These are phyloP conservation scores for Lecanicillium sp. DNA, from an alignment of 2,329 filamentous ascomycete genomes.

Conservation along the genomic window DNA sequence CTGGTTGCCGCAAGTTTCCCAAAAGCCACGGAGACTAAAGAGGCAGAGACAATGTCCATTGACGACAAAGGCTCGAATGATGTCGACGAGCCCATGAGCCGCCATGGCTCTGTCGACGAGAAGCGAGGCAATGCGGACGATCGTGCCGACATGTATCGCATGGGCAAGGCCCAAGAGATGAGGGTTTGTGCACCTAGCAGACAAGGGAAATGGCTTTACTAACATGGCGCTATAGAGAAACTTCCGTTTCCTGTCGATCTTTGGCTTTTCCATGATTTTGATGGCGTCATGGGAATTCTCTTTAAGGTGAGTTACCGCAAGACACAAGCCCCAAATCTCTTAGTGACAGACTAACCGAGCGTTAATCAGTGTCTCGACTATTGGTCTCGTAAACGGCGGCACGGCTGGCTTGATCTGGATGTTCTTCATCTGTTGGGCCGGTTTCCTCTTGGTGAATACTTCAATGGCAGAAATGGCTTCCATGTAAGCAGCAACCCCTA, in stretches of 20 bases:
- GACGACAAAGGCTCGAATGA: constrained; percentile 2
- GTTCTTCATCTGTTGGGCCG: constrained; percentile 30
- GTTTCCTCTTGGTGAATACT: constrained; percentile 28
- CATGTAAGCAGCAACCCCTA: constrained; percentile 24
- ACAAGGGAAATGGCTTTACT: neutral
- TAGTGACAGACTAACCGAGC: too few relatives aligned
- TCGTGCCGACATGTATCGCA: constrained; percentile 35
- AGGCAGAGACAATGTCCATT: neutral
- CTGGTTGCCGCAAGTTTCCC: too few relatives aligned
- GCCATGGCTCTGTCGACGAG: constrained; percentile 14
- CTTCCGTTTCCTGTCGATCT: constrained; percentile 37
- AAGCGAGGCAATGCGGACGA: constrained; percentile 24
- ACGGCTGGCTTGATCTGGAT: constrained; percentile 38
- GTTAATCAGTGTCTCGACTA: constrained; percentile 12
- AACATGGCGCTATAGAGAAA: constrained; percentile 22
- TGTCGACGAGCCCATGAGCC: neutral
- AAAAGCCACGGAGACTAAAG: too few relatives aligned
- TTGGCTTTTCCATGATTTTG: constrained; percentile 38
- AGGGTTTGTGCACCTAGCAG: constrained; percentile 27
- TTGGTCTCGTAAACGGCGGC: constrained; percentile 31
- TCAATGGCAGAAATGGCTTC: constrained; percentile 43
- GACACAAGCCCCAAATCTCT: neutral
- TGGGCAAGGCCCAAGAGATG: constrained; percentile 43
- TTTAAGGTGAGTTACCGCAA: constrained; percentile 20
- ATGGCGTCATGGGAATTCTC: constrained; percentile 38